Base-by-base conservation (phyloP, 805 yeast species). In the Candida argentea region DNA sequence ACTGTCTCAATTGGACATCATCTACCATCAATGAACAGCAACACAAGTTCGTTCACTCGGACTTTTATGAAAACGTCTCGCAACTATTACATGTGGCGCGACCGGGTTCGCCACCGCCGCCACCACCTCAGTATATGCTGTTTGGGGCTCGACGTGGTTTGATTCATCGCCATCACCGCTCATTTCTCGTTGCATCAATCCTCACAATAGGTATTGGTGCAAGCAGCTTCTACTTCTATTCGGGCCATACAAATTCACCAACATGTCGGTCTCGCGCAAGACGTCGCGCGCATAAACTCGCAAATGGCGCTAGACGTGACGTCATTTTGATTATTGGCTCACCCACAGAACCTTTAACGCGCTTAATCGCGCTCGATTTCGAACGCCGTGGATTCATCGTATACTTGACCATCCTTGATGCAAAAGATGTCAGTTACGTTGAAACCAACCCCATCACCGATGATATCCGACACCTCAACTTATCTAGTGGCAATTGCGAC, bases 371-470 rank as follows among this genome's bases (percentile, higher is more conserved):
- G 1, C 63, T 70, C 32, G 94, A 84, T 46, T 64, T 84, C 37
- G 86, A 82, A 37, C 67, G 67, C 25, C 60, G 94, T 30, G 94
- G 94, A 1, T 83, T 80, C 46, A 77, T 85, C 18, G 86, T 85
- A 3, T 84, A 78, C 46, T 63, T 84, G 37, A 76, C 93, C 1
- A 70, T 76, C n/a, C 48, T 70, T n/a, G 71, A 67, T 34, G 83
- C 75, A 16, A 65, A 61, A 36, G 84, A 77, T 35, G 47, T 61
- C 24, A 57, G 53, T 38, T 65, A 66, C 30, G 57, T 74, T 26
- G 70, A 67, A 35, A 43, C 58, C 20, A 68, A 58, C 35, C 82
- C 80, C 33, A 66, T 76, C 25, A 72, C 78, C 10, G 67, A 70
- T 14, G 94, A 84, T 46, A 68, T 83, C 31, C 70, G 80, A 38